phyloP scores from a whole-genome alignment of 1,139 yeast genomes.

The Pichia sp. region DNA sequence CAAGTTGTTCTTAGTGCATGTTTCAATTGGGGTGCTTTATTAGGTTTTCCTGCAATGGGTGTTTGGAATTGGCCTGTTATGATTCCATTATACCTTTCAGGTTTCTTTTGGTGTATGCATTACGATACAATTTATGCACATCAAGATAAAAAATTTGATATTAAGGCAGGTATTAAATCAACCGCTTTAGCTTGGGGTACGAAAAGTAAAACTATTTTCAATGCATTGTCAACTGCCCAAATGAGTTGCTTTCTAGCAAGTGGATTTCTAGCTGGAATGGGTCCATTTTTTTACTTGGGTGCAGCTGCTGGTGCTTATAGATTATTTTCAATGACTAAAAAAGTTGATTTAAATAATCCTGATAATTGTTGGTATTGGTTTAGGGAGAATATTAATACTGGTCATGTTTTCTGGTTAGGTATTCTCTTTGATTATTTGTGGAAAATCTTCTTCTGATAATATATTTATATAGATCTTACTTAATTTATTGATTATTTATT shows the following conservation, averaged over 20 bases:
- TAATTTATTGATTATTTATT: too few relatives aligned
- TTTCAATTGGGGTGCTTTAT: constrained; percentile 90
- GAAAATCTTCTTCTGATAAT: constrained; percentile 6
- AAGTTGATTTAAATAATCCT: constrained; percentile 75
- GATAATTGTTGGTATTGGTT: constrained; percentile 78
- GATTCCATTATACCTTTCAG: constrained; percentile 68
- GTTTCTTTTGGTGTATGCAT: constrained; percentile 88
- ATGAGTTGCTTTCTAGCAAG: constrained; percentile 58
- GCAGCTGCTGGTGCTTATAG: constrained; percentile 65
- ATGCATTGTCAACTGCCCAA: constrained; percentile 61
- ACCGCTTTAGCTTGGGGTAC: constrained; percentile 94
- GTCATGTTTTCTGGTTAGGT: constrained; percentile 72
- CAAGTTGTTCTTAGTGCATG: constrained; percentile 77
- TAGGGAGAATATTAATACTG: constrained; percentile 70
- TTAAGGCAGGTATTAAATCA: constrained; percentile 85
- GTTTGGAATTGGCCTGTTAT: constrained; percentile 69
- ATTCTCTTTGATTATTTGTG: constrained; percentile 63
- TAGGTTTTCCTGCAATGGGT: constrained; percentile 96
- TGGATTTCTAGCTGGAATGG: constrained; percentile 76
- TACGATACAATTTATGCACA: constrained; percentile 97
- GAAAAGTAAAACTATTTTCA: constrained; percentile 61
- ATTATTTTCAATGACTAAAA: constrained; percentile 55
- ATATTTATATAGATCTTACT: too few relatives aligned
- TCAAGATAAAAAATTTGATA: constrained; percentile 87
- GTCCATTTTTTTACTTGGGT: constrained; percentile 73